Percentiles rank a stretch among this genome's conserved stretches.
phyloP scores from a whole-genome alignment of 371 early-diverging fungal genomes.

The Mortierella sp. region DNA sequence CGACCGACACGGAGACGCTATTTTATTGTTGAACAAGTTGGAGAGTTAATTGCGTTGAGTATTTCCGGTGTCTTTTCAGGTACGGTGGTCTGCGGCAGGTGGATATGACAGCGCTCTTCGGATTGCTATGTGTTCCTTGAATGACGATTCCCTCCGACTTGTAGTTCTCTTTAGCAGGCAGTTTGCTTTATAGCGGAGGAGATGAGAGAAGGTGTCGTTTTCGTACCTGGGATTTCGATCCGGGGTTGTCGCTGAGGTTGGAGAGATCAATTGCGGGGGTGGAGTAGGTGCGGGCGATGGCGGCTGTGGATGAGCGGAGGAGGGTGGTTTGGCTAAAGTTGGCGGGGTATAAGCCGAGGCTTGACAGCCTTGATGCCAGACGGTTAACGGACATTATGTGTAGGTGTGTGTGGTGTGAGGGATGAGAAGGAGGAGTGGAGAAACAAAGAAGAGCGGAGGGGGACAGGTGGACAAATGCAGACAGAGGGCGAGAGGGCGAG shows the following conservation, averaged over 20 bases:
- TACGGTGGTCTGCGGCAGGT: not conserved
- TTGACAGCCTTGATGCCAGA: slow-evolving; percentile 48
- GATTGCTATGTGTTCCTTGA: too few species aligned
- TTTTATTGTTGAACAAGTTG: not conserved
- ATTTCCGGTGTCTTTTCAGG: slow-evolving; percentile 3
- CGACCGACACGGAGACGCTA: slow-evolving; percentile 85
- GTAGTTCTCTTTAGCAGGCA: too few species aligned
- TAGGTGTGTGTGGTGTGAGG: not conserved
- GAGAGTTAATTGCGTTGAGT: not conserved
- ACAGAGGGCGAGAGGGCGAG: not conserved
- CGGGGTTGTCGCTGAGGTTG: slow-evolving; percentile 55
- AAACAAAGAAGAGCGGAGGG: not conserved
- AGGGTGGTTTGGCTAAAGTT: not conserved
- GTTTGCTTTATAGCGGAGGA: too few species aligned
- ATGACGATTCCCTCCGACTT: too few species aligned
- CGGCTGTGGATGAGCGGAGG: slow-evolving; percentile 18
- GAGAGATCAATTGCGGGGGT: slow-evolving; percentile 55
- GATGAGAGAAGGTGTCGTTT: not conserved
- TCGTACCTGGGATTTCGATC: slow-evolving; percentile 57
- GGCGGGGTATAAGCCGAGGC: slow-evolving; percentile 55
- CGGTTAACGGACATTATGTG: slow-evolving; percentile 42
- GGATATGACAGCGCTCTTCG: too few species aligned
- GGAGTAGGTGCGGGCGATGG: slow-evolving; percentile 30
- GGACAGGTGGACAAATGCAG: slow-evolving; percentile 1
- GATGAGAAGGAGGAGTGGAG: slow-evolving; percentile 2